Percentiles rank a stretch among this genome's conserved stretches.
Conservation (phyloP, 148 eudicot genomes). For the Hydrangea macrophylla region DNA sequence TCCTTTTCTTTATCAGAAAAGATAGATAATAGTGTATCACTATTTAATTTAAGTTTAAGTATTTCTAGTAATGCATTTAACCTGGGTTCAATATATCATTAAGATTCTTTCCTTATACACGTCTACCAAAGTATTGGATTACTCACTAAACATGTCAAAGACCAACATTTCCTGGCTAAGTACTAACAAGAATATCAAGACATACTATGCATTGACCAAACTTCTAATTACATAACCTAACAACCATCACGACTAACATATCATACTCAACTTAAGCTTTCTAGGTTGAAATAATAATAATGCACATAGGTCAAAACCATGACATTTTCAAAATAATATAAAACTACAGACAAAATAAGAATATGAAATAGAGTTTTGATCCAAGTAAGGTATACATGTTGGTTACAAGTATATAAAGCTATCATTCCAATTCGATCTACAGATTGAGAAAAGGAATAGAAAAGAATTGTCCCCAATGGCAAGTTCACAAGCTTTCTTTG, state of each 20-base stretch:
- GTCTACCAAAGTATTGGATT: no score
- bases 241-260: background rate
- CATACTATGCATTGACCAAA: background rate
- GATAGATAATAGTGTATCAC: no score
- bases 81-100: no score
- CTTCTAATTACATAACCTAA: background rate
- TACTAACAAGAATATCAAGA: background rate
- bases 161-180: background rate
- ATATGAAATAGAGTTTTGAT: conserved; percentile 5
- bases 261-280: background rate
- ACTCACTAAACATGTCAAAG: background rate
- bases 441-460: background rate
- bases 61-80: no score
- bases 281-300: background rate
- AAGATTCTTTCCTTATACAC: no score
- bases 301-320: conserved; percentile 10
- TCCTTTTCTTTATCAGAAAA: background rate
- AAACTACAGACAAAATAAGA: background rate
- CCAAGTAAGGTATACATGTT: background rate
- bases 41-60: no score
- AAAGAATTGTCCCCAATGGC: conserved; percentile 29
- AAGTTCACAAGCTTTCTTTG: conserved; percentile 19
- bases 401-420: conserved; percentile 28
- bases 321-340: conserved; percentile 4
- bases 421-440: conserved; percentile 7